These are phyloP conservation scores for Hypoxylon subgilvum DNA, from an alignment of 495 filamentous ascomycete species.

Conservation along the genomic window DNA sequence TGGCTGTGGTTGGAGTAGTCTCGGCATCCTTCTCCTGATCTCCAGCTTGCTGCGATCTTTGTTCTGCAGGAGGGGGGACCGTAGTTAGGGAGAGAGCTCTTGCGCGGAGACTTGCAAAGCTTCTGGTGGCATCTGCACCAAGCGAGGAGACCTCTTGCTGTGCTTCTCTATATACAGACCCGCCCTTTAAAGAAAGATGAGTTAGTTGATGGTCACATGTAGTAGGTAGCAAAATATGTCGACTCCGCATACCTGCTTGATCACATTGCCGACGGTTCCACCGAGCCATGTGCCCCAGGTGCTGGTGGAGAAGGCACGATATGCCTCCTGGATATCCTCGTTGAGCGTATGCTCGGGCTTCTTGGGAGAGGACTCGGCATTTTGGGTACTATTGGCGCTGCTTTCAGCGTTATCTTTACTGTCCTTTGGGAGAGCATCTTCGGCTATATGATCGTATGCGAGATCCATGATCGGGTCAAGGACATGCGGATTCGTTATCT, in stretches of 20 bases:
- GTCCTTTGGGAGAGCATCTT: constrained; percentile 73
- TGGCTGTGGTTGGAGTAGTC: constrained; percentile 50
- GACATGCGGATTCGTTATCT: constrained; percentile 27
- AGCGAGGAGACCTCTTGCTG: constrained; percentile 79
- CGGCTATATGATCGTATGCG: constrained; percentile 96
- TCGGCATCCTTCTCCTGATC: constrained; percentile 47
- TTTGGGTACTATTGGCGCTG: constrained; percentile 37
- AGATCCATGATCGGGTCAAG: constrained; percentile 76
- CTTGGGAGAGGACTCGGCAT: constrained; percentile 41
- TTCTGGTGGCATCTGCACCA: constrained; percentile 80
- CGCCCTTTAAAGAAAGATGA: constrained; percentile 57
- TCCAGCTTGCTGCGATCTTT: constrained; percentile 20
- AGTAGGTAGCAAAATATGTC: not conserved
- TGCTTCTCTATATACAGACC: constrained; percentile 83
- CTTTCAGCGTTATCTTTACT: constrained; percentile 50
- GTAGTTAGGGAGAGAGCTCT: constrained; percentile 72
- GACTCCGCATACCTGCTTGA: constrained; percentile 70
- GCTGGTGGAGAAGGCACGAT: constrained; percentile 86
- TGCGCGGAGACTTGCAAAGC: constrained; percentile 78
- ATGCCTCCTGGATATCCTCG: constrained; percentile 90
- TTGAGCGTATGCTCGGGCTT: constrained; percentile 70
- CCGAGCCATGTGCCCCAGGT: constrained; percentile 90
- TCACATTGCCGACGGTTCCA: constrained; percentile 85
- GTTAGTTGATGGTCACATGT: constrained; percentile 10
- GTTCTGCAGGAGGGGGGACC: constrained; percentile 26